Evolutionary conservation across 345 rosid genomes (phyloP).

Genomic region (Mangifera indica): DNA sequence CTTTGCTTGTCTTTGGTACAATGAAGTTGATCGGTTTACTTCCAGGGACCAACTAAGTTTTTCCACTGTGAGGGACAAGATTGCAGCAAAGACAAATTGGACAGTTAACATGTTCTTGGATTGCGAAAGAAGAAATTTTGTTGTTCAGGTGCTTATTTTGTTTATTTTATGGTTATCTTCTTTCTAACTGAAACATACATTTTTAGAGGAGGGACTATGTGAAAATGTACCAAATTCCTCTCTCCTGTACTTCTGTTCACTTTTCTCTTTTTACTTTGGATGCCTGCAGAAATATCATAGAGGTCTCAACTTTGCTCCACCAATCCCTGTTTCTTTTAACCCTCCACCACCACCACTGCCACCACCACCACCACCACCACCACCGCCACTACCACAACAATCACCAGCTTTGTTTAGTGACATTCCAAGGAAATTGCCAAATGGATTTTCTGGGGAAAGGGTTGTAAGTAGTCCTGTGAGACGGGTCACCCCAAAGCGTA

Average conservation of each 20-base stretch:
- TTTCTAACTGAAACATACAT: background rate
- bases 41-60: conserved; percentile 97
- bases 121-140: conserved; percentile 96
- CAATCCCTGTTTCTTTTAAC: background rate
- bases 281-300: conserved; percentile 75
- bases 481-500: conserved; percentile 47
- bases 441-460: conserved; percentile 33
- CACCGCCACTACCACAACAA: conserved; percentile 42
- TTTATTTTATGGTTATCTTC: background rate
- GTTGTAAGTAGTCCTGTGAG: conserved; percentile 28
- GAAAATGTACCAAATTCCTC: background rate
- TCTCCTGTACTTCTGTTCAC: background rate
- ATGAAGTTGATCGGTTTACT: conserved; percentile 96
- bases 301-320: conserved; percentile 31
- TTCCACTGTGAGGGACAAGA: conserved; percentile 88
- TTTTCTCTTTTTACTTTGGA: background rate
- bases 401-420: conserved; percentile 35
- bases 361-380: conserved; percentile 51
- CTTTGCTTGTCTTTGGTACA: conserved; percentile 94
- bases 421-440: conserved; percentile 34
- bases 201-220: background rate
- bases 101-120: conserved; percentile 86
- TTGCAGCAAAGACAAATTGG: conserved; percentile 75
- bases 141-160: conserved; percentile 70
- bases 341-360: conserved; percentile 39